Conservation (phyloP, 352 stramenopile species). For the Globisporangium paddicum region DNA sequence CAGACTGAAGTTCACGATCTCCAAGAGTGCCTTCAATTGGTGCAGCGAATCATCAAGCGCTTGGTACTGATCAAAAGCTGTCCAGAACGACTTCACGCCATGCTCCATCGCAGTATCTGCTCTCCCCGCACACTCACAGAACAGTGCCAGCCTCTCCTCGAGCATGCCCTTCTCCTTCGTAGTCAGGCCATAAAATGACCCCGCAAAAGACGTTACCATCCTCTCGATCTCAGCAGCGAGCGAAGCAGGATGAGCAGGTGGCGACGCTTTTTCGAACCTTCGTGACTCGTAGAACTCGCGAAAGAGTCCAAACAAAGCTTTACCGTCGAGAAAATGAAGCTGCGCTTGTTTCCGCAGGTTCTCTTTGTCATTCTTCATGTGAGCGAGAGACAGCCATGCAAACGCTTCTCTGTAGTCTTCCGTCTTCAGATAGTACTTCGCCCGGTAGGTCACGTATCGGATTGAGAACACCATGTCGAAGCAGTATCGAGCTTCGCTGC, state of each 20-base stretch:
- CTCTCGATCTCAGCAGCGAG: constrained; percentile 42
- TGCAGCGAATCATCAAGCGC: constrained; percentile 64
- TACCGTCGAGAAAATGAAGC: constrained; percentile 62
- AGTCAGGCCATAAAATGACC: constrained; percentile 63
- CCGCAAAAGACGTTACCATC: constrained; percentile 46
- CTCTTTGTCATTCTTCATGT: constrained; percentile 74
- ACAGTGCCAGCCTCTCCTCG: constrained; percentile 43
- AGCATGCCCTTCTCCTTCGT: constrained; percentile 54
- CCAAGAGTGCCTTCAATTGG: constrained; percentile 73
- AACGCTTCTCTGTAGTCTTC: constrained; percentile 53
- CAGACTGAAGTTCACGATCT: constrained; percentile 59
- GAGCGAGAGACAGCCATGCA: constrained; percentile 69
- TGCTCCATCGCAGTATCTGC: constrained; percentile 47
- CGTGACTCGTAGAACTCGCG: constrained; percentile 46
- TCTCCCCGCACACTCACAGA: constrained; percentile 37
- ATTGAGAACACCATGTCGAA: constrained; percentile 81
- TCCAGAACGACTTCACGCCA: constrained; percentile 51
- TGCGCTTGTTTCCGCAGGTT: constrained; percentile 62
- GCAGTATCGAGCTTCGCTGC: constrained; percentile 69
- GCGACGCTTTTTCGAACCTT: constrained; percentile 12
- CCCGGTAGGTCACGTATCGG: constrained; percentile 62
- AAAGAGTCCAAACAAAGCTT: constrained; percentile 48
- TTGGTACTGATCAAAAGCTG: constrained; percentile 66
- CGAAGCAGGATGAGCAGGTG: constrained; percentile 20
- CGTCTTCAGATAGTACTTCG: constrained; percentile 57